Evolutionary conservation across 768 basidiomycete genomes (phyloP), one percentile per base, ranked within the genome.

Genomic region (Steccherinum ochraceum): DNA sequence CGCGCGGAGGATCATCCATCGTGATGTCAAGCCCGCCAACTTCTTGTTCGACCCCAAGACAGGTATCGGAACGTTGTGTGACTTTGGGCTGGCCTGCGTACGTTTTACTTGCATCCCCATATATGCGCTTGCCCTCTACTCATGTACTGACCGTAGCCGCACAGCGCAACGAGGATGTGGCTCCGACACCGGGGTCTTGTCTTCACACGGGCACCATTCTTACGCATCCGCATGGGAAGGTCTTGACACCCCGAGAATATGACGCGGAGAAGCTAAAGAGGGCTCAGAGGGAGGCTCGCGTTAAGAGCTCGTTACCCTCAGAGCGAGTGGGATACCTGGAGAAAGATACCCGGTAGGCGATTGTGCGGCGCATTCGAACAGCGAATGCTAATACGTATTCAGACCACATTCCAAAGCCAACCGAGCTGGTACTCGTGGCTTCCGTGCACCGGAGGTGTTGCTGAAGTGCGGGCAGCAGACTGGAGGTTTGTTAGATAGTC

Each of bases 11-110:
- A 86, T 98, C 60, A 89, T 98, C 47, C 95, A 98, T 66, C 89
- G 95, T 42, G 95, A 98, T 67, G 90, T 98, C 59, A 98, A 98
- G 64, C 94, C 95, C 19, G 95, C 94, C 53, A 98, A 98, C 66
- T 98, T 98, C 65, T 76, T 98, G 27, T 97, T 86, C 65, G 91
- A 98, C 65, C 85, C 90, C 30, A 79, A 76, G 30, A 86, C 84
- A 5, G 86, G 87, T 10, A 73, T 83, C 12, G 96, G 96, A 20
- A 88, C 87, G 0, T 70, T 99, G 5, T 92, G 91, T 57, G 96
- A 98, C 67, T 96, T 97, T 63, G 96, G 96, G 18, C 77, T 99
- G 3, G 96, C 96, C 7, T 92, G 91, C 60, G 93, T 94, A 59
- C 87, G 39, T 35, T 40, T 53, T 27, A 26, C 21, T 12, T 44